Conservation (phyloP, 2,329 filamentous ascomycete species). For the Penicillium sp. region DNA sequence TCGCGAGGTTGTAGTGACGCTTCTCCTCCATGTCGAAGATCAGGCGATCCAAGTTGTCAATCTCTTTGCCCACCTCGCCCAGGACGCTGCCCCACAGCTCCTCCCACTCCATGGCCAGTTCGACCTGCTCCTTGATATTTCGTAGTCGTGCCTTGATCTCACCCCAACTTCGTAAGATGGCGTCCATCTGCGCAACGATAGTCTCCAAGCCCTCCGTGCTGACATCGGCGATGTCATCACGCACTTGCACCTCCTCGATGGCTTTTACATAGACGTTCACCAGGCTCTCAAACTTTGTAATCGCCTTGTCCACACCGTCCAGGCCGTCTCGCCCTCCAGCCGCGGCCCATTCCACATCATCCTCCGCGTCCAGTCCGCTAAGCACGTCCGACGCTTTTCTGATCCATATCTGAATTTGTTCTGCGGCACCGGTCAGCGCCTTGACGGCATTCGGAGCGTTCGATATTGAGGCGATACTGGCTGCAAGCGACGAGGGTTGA, state of each 20-base stretch:
- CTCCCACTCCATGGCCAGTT: slow-evolving; percentile 98
- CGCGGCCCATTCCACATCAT: slow-evolving; percentile 95
- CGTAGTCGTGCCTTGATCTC: slow-evolving; percentile 78
- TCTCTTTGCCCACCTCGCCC: slow-evolving; percentile 89
- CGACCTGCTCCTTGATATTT: slow-evolving; percentile 85
- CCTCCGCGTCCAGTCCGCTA: slow-evolving; percentile 85
- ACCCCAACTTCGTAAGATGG: slow-evolving; percentile 81
- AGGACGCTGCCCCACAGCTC: slow-evolving; percentile 94
- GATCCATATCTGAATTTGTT: slow-evolving; percentile 95
- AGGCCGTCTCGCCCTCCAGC: slow-evolving; percentile 71
- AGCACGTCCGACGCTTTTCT: slow-evolving; percentile 89
- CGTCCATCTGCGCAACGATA: slow-evolving; percentile 88
- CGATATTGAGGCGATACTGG: slow-evolving; percentile 81
- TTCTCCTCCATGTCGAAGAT: slow-evolving; percentile 99
- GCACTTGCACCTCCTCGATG: slow-evolving; percentile 87
- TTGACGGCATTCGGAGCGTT: slow-evolving; percentile 83
- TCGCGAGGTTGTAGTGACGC: slow-evolving; percentile 75
- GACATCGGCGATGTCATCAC: slow-evolving; percentile 75
- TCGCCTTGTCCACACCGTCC: slow-evolving; percentile 68
- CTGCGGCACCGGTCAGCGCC: slow-evolving; percentile 82
- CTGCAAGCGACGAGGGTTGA: slow-evolving; percentile 80
- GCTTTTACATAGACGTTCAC: slow-evolving; percentile 91
- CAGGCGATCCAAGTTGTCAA: slow-evolving; percentile 76
- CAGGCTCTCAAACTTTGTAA: slow-evolving; percentile 82
- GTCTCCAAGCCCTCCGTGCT: slow-evolving; percentile 71